Percentiles rank a stretch among this genome's conserved stretches.
phyloP scores from a whole-genome alignment of 2,329 filamentous ascomycete species.

The Colletotrichum coccodes region DNA sequence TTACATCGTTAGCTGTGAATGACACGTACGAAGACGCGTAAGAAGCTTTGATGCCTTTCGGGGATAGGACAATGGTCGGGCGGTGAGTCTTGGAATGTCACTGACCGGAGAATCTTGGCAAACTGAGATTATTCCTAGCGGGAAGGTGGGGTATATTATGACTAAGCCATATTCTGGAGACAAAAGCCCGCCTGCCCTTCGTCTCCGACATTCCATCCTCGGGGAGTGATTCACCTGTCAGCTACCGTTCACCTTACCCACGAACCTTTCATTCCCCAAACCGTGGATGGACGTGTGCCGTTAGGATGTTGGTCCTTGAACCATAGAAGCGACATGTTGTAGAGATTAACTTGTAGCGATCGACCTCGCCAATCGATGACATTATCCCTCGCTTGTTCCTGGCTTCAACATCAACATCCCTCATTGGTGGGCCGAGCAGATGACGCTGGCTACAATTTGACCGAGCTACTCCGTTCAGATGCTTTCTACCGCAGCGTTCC shows the following conservation, averaged over 20 bases:
- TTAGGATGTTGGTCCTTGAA: conserved; percentile 2
- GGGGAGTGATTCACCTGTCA: neutral
- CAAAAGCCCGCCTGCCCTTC: neutral
- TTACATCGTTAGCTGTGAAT: conserved; percentile 16
- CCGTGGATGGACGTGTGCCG: neutral
- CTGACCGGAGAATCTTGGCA: neutral
- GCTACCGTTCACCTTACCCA: conserved; percentile 23
- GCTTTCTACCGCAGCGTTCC: neutral
- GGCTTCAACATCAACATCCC: conserved; percentile 2
- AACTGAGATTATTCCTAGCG: neutral
- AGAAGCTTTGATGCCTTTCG: conserved; percentile 21
- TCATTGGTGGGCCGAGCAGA: neutral
- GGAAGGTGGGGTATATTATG: conserved; percentile 19
- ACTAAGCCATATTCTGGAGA: conserved; percentile 5
- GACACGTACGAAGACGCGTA: conserved; percentile 31
- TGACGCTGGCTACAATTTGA: neutral
- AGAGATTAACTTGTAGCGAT: conserved; percentile 27
- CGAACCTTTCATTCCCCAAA: conserved; percentile 6
- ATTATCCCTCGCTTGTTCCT: neutral
- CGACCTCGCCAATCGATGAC: conserved; percentile 17
- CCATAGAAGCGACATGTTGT: conserved; percentile 8
- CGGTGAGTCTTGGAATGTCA: conserved; percentile 2
- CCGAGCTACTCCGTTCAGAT: neutral
- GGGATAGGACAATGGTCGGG: neutral
- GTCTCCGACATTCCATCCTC: neutral